Evolutionary conservation across 305 asterid species (phyloP).

Genomic region (Fraxinus nigra): DNA sequence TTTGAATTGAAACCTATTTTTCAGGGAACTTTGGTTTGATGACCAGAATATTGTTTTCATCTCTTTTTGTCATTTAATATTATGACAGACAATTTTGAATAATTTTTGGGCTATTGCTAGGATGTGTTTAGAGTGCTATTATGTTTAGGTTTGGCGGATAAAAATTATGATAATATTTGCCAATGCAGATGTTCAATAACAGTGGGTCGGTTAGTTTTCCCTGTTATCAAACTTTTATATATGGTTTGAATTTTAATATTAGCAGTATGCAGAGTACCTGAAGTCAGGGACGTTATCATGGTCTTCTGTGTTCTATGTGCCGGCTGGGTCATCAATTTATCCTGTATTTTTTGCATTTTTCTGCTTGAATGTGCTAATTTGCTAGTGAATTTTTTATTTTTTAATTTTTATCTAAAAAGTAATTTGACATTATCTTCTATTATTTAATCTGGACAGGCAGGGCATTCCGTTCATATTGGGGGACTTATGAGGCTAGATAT

Average conservation of each 20-base stretch:
- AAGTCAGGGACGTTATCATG: not conserved
- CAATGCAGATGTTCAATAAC: not conserved
- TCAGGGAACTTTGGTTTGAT: not conserved
- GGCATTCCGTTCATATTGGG: slow-evolving; percentile 77
- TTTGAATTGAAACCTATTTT: not conserved
- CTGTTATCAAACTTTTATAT: not conserved
- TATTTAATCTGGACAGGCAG: slow-evolving; percentile 51
- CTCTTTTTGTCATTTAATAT: not conserved
- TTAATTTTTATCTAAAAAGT: not conserved
- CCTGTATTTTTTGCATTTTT: not conserved
- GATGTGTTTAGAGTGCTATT: not conserved
- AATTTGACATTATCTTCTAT: slow-evolving; percentile 4
- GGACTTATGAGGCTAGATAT: slow-evolving; percentile 79
- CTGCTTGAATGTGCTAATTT: not conserved
- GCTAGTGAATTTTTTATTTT: not conserved
- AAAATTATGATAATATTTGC: not conserved
- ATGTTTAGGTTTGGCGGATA: not conserved
- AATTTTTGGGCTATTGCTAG: not conserved
- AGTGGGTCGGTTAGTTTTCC: not conserved
- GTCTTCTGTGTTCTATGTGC: not conserved
- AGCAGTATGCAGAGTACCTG: not conserved
- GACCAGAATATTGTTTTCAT: not conserved
- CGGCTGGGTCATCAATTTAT: not conserved
- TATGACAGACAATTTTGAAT: not conserved
- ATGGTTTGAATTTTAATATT: not conserved